These are phyloP conservation scores for Macrophomina tecta DNA, from an alignment of 2,329 filamentous ascomycete genomes.

Conservation along the genomic window DNA sequence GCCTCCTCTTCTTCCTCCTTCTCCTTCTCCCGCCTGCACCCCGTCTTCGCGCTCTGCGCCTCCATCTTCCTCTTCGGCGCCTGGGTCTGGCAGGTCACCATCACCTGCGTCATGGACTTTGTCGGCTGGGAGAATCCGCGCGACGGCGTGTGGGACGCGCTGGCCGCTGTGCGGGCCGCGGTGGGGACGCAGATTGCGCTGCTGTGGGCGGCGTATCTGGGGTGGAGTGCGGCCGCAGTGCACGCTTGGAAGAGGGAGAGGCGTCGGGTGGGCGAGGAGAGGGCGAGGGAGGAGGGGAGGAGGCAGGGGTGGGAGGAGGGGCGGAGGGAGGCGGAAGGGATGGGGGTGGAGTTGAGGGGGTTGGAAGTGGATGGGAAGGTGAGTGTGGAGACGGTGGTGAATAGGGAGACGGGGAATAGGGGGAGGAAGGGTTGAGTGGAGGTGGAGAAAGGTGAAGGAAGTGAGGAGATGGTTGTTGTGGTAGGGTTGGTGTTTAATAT, in stretches of 20 bases:
- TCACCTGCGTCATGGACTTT: neutral
- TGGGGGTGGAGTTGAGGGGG: conserved; percentile 9
- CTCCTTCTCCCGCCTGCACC: neutral
- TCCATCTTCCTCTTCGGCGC: neutral
- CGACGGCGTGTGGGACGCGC: neutral
- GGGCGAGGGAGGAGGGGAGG: neutral
- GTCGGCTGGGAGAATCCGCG: conserved; percentile 5
- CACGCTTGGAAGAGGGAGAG: neutral
- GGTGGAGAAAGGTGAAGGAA: neutral
- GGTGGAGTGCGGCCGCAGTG: neutral
- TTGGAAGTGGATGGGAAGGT: neutral
- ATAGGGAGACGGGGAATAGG: neutral
- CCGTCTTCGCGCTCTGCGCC: neutral
- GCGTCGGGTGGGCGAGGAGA: neutral
- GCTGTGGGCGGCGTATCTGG: neutral
- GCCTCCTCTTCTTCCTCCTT: neutral
- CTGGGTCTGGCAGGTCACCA: neutral
- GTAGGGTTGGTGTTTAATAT: neutral
- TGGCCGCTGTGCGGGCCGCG: neutral
- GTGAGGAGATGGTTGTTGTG: neutral
- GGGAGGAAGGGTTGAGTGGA: neutral
- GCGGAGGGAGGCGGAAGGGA: neutral
- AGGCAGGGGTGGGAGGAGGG: conserved; percentile 4
- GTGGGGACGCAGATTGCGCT: neutral
- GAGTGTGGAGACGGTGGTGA: conserved; percentile 1